Evolutionary conservation across 169 alveolate genomes (phyloP).

Genomic region (Miamiensis avidus): DNA sequence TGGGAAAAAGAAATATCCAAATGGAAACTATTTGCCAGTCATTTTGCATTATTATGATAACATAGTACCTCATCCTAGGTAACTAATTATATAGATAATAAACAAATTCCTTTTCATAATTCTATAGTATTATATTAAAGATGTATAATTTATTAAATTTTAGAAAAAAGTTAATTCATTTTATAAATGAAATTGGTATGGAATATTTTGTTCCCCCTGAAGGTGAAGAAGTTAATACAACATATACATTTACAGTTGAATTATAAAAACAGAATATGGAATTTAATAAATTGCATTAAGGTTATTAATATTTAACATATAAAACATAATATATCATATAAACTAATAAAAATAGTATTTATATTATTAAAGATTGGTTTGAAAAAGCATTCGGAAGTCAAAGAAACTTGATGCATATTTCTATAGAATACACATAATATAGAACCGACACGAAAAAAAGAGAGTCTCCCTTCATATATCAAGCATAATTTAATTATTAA

Average conservation of each 20-base stretch:
- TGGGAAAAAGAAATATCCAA: slow-evolving; percentile 41
- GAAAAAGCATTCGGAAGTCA: slow-evolving; percentile 21
- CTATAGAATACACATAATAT: not conserved
- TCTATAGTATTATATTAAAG: not conserved
- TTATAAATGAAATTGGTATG: not conserved
- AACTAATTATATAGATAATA: too few relatives aligned
- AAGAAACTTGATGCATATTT: slow-evolving; percentile 12
- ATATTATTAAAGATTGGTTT: slow-evolving; percentile 19
- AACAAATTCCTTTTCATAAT: not conserved
- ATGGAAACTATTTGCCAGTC: slow-evolving; percentile 39
- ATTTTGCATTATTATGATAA: slow-evolving; percentile 11
- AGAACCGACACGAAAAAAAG: slow-evolving; percentile 10
- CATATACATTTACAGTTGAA: slow-evolving; percentile 1
- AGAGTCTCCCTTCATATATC: slow-evolving; percentile 1
- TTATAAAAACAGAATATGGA: slow-evolving; percentile 17
- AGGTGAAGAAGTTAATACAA: not conserved
- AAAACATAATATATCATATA: too few relatives aligned
- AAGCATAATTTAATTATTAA: not conserved
- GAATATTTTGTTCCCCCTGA: not conserved
- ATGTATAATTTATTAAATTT: too few relatives aligned
- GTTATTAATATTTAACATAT: not conserved
- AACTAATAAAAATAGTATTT: too few relatives aligned
- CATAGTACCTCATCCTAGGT: slow-evolving; percentile 22
- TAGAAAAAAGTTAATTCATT: not conserved
- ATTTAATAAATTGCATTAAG: slow-evolving; percentile 15